Evolutionary conservation across 108 stramenopile genomes (phyloP).

Genomic region (Cylindrotheca fusiformis): DNA sequence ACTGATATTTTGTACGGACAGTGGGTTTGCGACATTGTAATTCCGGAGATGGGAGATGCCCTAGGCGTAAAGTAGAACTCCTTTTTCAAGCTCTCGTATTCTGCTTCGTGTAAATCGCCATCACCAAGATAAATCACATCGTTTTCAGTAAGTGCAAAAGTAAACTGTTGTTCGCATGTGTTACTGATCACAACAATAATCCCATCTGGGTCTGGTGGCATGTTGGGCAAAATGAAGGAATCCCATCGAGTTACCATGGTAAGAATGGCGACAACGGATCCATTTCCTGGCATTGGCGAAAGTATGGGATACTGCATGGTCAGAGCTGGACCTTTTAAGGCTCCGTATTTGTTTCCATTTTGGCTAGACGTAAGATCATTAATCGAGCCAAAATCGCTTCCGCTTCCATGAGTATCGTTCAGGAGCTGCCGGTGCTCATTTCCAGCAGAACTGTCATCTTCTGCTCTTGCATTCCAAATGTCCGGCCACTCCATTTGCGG

Average conservation of each 20-base stretch:
- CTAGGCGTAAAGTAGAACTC: neutral
- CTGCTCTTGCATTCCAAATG: neutral
- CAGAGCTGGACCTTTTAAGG: no score
- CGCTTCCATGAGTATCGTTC: neutral
- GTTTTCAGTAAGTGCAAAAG: conserved; percentile 34
- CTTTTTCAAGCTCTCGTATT: conserved; percentile 19
- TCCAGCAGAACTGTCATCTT: neutral
- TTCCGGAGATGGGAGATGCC: neutral
- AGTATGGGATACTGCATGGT: neutral
- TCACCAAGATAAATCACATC: conserved; percentile 35
- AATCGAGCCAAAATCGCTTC: neutral
- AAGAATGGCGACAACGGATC: conserved; percentile 39
- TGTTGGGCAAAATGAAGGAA: conserved; percentile 17
- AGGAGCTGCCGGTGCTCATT: neutral
- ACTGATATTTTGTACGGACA: conserved; percentile 18
- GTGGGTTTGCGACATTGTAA: neutral
- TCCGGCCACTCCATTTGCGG: neutral
- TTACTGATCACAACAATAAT: conserved; percentile 3
- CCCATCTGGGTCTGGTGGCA: neutral
- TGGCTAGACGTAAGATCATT: neutral
- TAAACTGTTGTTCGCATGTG: conserved; percentile 24
- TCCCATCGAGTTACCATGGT: conserved; percentile 53
- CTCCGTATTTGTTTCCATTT: no score
- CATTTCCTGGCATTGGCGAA: neutral
- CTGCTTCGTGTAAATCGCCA: conserved; percentile 52